Conservation (phyloP, 495 filamentous ascomycete genomes). For the Terfezia boudieri region DNA sequence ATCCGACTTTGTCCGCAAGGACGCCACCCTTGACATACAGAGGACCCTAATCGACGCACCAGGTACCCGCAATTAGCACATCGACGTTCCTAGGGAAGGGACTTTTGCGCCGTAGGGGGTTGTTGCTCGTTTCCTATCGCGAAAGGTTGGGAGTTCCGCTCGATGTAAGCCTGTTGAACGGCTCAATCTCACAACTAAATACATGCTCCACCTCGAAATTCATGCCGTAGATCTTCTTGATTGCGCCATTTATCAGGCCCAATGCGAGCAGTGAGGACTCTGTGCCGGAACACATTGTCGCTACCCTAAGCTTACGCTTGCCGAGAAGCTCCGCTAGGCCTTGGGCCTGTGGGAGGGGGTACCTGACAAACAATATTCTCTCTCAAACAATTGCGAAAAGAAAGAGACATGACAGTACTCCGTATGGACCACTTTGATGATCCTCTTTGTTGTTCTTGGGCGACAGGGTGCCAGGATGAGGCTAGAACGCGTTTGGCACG, state of each 20-base stretch:
- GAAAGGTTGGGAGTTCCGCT: constrained; percentile 42
- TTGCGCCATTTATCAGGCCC: constrained; percentile 26
- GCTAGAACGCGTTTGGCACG: not conserved
- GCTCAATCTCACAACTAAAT: constrained; percentile 61
- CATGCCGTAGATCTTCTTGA: constrained; percentile 8
- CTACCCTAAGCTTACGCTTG: constrained; percentile 33
- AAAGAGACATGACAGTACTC: not conserved
- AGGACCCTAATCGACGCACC: constrained; percentile 64
- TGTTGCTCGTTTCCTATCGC: constrained; percentile 35
- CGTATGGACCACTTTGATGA: too few relatives aligned
- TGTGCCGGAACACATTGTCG: constrained; percentile 65
- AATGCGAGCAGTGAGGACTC: constrained; percentile 55
- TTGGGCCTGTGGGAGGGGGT: constrained; percentile 4
- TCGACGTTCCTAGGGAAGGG: constrained; percentile 39
- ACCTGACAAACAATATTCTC: constrained; percentile 17
- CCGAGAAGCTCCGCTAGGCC: constrained; percentile 22
- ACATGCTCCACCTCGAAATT: constrained; percentile 34
- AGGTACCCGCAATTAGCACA: constrained; percentile 51
- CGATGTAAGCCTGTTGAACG: constrained; percentile 65
- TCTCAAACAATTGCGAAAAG: constrained; percentile 6
- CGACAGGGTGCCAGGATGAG: not conserved
- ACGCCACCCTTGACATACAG: constrained; percentile 41
- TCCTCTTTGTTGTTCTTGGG: too few relatives aligned
- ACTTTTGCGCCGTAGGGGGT: constrained; percentile 46
- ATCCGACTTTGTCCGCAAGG: constrained; percentile 55